Conservation (phyloP, 139 green algal genomes). For the Chlamydomonas incerta region DNA sequence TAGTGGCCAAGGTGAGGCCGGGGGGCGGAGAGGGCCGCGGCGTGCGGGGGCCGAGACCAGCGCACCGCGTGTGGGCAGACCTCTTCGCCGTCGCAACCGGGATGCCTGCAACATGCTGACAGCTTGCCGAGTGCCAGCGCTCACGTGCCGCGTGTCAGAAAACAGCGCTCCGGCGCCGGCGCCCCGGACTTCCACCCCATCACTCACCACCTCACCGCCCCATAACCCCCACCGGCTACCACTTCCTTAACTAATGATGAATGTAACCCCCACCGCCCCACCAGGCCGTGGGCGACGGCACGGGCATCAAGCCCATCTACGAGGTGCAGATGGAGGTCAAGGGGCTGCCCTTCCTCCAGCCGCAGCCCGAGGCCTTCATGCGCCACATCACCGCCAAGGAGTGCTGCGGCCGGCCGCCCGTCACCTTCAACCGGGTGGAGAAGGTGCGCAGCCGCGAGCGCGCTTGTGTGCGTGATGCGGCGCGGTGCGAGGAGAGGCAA, state of each 20-base stretch:
- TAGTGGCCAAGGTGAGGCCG: slow-evolving; percentile 78
- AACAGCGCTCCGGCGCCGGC: no score
- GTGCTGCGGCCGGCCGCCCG: slow-evolving; percentile 49
- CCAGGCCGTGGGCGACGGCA: slow-evolving; percentile 75
- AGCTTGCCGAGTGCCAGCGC: no score
- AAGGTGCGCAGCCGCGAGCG: slow-evolving; percentile 39
- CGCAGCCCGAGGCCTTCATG: slow-evolving; percentile 61
- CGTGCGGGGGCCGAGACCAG: no score
- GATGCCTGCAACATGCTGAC: no score
- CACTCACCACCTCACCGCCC: no score
- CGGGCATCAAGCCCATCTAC: slow-evolving; percentile 75
- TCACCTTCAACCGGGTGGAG: slow-evolving; percentile 69
- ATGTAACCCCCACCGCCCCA: no score
- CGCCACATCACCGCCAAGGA: slow-evolving; percentile 74
- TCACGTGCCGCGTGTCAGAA: no score
- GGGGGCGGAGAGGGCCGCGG: not conserved
- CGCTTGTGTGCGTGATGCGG: not conserved
- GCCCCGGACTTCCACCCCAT: no score
- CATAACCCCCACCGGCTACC: no score
- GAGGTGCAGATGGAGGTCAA: slow-evolving; percentile 76
- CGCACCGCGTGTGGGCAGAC: no score
- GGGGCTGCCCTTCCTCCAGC: slow-evolving; percentile 66
- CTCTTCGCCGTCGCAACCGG: no score
- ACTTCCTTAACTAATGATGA: no score
- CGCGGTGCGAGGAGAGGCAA: not conserved